Base-by-base conservation (phyloP, 1,139 yeast species). In the Magnusiomyces paraingens region DNA sequence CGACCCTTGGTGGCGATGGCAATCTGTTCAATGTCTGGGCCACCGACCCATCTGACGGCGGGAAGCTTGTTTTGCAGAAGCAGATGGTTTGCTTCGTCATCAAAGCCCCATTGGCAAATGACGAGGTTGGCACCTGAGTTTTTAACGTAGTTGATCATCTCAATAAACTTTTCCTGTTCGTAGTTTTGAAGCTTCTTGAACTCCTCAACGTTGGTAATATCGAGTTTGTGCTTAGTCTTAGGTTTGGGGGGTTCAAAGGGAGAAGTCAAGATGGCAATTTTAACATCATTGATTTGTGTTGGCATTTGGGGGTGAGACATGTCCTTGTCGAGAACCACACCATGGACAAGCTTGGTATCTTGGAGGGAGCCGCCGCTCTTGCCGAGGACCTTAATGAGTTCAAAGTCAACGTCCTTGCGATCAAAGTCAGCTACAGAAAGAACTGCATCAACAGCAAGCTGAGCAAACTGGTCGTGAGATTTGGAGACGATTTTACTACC, bases 161-260 rank as follows among this genome's bases (percentile, higher is more conserved):
- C 90, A 68, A 78, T 82, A 68, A 93, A 94, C 70, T 89, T 91
- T 60, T 84, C 83, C 62, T 86, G 94, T 75, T 93, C 99, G 69
- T 93, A 93, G 52, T 82, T 82, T 73, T 94, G 99, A 66, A 93
- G 79, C 58, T 81, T 86, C 70, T 86, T 81, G 73, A 91, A 93
- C 72, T 94, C 99, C 65, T 91, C 98, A 21, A 90, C 97, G 20
- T 86, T 75, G 18, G 93, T 81, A 60, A 94, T 93, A 69, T 93
- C 97, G 66, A 93, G 79, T 78, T 93, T 93, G 74, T 94, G 99
- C 73, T 93, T 93, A 20, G 99, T 94, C 75, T 93, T 94, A 63
- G 99, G 99, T 73, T 93, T 93, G 64, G 99, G 99, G 46, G 99
- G 99, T 75, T 93, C 99, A 69, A 93, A 93, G 64, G 99, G 98